These are phyloP conservation scores for Capronia coronata DNA, from an alignment of 2,329 filamentous ascomycete genomes.

Conservation along the genomic window DNA sequence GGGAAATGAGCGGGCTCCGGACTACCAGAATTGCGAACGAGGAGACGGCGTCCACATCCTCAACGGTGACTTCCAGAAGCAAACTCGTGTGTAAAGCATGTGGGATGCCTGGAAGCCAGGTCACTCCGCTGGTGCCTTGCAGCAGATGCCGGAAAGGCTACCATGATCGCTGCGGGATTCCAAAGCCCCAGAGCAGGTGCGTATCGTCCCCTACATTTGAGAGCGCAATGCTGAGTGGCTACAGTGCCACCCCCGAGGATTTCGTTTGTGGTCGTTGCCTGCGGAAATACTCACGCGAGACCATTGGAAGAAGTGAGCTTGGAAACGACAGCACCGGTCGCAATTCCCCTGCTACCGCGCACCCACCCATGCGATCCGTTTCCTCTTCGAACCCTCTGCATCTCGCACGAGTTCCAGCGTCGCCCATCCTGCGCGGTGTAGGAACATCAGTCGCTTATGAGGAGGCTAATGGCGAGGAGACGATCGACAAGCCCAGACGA, in stretches of 20 bases:
- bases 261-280: constrained; percentile 23
- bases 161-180: constrained; percentile 20
- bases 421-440: background rate
- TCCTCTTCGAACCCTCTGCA: background rate
- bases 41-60: constrained; percentile 12
- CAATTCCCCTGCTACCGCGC: background rate
- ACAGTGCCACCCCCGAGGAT: constrained; percentile 6
- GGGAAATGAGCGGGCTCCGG: background rate
- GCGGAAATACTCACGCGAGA: background rate
- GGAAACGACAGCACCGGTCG: background rate
- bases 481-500: background rate
- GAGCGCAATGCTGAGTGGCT: constrained; percentile 3
- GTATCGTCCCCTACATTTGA: background rate
- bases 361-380: background rate
- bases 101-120: constrained; percentile 11
- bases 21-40: constrained; percentile 1
- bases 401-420: background rate
- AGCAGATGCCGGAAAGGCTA: constrained; percentile 16
- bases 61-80: constrained; percentile 5
- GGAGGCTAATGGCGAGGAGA: background rate
- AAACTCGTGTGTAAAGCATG: constrained; percentile 18
- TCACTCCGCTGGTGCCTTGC: constrained; percentile 17
- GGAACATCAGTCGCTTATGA: background rate
- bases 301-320: background rate
- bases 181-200: constrained; percentile 18